phyloP scores from a whole-genome alignment of 73 alveolate genomes.

The Blepharisma stoltei region DNA sequence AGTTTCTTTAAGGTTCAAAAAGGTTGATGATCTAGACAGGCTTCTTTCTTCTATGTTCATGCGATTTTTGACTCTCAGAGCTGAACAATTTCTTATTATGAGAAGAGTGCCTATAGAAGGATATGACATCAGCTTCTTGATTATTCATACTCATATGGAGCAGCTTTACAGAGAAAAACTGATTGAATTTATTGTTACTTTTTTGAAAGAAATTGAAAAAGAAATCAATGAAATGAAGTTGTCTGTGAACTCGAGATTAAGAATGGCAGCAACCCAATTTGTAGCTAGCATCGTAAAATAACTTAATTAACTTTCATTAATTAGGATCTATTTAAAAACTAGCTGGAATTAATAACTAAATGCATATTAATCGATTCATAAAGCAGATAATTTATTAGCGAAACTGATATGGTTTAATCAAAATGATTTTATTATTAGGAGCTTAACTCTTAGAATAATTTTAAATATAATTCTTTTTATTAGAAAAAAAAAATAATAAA shows the following conservation, averaged over 20 bases:
- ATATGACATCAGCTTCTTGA: conserved; percentile 62
- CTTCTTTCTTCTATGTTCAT: conserved; percentile 60
- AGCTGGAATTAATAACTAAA: too few species aligned
- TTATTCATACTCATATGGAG: conserved; percentile 62
- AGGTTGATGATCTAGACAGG: conserved; percentile 58
- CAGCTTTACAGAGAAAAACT: conserved; percentile 59
- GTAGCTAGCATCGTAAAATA: conserved; percentile 43
- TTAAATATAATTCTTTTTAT: too few species aligned
- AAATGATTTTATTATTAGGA: too few species aligned
- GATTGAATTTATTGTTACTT: conserved; percentile 68
- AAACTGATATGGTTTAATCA: too few species aligned
- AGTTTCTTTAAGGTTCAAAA: conserved; percentile 51
- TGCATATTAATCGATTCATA: too few species aligned
- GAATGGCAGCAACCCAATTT: conserved; percentile 67
- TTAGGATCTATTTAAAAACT: too few species aligned
- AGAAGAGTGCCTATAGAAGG: conserved; percentile 67
- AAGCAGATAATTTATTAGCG: too few species aligned
- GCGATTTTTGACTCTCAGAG: conserved; percentile 63
- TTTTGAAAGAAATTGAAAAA: conserved; percentile 68
- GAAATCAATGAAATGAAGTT: conserved; percentile 77
- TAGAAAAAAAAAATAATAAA: too few species aligned
- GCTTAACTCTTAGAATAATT: too few species aligned
- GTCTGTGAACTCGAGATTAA: conserved; percentile 57
- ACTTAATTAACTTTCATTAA: not conserved
- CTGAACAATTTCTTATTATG: conserved; percentile 67